Base-by-base conservation (phyloP, 108 stramenopile genomes). In the Nitzschia sp. region DNA sequence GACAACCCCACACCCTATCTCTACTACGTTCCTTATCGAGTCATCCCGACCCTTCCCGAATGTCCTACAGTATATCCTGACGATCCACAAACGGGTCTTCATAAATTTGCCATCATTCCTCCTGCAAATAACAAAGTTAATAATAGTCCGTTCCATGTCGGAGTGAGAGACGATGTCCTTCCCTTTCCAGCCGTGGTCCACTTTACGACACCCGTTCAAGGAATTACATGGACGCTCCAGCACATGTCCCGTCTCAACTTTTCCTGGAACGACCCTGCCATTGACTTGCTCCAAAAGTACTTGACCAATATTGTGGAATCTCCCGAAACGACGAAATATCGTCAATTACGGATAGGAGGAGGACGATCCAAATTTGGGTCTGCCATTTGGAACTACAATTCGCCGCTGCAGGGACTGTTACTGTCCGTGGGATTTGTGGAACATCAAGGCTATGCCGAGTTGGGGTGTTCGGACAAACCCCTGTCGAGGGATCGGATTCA, bases 401-500 rank as follows among this genome's bases (percentile, higher is more conserved):
- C 88, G 13, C 80, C 85, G 6, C 75, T 87, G 15, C 58, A 81
- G 22, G 91, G 91, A 23, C 23, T 79, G 9, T 53, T 85, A 23
- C 62, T 85, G 77, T 75, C 80, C 2, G 54, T 67, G n/a, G 90
- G 90, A 16, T 89, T 92, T 76, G 86, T 82, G 11, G 84, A 89
- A 63, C 33, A 53, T 23, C 60, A 61, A 9, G 84, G 69, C 2
- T 76, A 74, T 73, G 74, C 78, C 32, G 86, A 89, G 54, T 60
- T 81, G 52, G 86, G 86, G 25, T 69, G 61, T 26, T 44, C 62
- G 16, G 48, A 47, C 33, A 26, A 48, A 16, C 21, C 68, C 29
- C 38, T 87, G 60, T 33, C 66, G 3, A 28, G 66, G 19, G 82
- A 79, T 15, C 38, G 82, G 44, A 56, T 90, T 48, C 74, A 77